Evolutionary conservation across 257 asterid species (phyloP).

Genomic region (Voacanga thouarsii): DNA sequence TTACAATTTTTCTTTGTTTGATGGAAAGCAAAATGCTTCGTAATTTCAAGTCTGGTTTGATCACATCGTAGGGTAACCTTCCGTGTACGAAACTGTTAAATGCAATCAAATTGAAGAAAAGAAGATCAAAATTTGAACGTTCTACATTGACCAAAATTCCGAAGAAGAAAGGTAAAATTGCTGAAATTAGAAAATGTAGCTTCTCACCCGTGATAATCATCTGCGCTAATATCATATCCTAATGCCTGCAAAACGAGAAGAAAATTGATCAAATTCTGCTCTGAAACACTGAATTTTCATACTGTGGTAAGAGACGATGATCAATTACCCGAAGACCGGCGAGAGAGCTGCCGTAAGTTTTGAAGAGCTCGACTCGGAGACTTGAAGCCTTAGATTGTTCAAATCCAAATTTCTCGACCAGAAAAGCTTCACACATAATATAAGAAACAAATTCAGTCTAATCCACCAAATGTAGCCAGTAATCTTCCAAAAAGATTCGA

Average conservation of each 20-base stretch:
- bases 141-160: background rate
- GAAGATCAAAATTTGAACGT: background rate
- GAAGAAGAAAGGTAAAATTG: background rate
- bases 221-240: constrained; percentile 70
- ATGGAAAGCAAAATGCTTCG: constrained; percentile 52
- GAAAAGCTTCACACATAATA: constrained; percentile 41
- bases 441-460: background rate
- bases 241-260: constrained; percentile 44
- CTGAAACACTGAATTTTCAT: background rate
- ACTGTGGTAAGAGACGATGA: too few relatives aligned
- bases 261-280: background rate
- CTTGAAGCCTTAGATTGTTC: constrained; percentile 55
- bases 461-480: background rate
- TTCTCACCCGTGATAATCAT: constrained; percentile 77
- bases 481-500: background rate
- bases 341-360: constrained; percentile 79
- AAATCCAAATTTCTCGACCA: constrained; percentile 64
- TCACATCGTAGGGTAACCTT: constrained; percentile 72
- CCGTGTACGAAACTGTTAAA: constrained; percentile 76
- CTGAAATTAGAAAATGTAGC: background rate
- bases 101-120: background rate
- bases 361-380: constrained; percentile 71
- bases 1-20: constrained; percentile 70
- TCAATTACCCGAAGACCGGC: constrained; percentile 81
- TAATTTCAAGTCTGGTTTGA: constrained; percentile 56